A percentile compares a stretch with the other conserved stretches of the same genome.
These are phyloP conservation scores for Cyclaneusma minus DNA, from an alignment of 2,329 filamentous ascomycete species.

Conservation along the genomic window DNA sequence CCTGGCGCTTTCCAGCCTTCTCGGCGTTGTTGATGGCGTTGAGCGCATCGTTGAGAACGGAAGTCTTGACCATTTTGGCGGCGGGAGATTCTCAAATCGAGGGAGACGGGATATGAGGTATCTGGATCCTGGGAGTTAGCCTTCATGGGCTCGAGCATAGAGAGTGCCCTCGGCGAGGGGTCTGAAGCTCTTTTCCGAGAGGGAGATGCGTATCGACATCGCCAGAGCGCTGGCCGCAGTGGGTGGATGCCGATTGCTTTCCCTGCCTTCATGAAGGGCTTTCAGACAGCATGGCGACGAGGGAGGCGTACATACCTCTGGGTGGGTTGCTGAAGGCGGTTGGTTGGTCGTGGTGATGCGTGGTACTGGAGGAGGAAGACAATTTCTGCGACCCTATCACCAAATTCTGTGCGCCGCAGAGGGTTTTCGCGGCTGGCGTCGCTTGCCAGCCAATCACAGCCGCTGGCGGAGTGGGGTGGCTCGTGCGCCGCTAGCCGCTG, in stretches of 20 bases:
- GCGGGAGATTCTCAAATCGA: conserved; percentile 71
- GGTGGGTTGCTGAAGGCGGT: no score
- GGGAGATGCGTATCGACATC: conserved; percentile 45
- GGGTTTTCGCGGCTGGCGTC: no score
- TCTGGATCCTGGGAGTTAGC: conserved; percentile 43
- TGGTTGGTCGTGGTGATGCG: conserved; percentile 5
- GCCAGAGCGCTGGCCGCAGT: conserved; percentile 13
- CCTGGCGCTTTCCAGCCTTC: conserved; percentile 99
- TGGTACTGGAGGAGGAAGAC: conserved; percentile 4
- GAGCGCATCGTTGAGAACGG: conserved; percentile 97
- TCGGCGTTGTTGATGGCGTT: conserved; percentile 99
- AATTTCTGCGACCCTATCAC: conserved; percentile 4
- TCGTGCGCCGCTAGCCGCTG: no score
- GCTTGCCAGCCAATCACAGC: no score
- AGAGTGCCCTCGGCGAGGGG: conserved; percentile 60
- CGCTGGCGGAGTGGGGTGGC: no score
- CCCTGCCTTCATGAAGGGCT: conserved; percentile 20
- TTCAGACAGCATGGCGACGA: conserved; percentile 4
- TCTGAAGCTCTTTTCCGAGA: conserved; percentile 51
- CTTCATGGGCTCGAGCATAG: conserved; percentile 46
- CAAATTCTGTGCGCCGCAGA: no score
- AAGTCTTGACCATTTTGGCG: conserved; percentile 97
- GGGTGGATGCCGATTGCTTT: conserved; percentile 38
- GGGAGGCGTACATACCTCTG: conserved; percentile 17
- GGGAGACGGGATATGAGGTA: conserved; percentile 42